Evolutionary conservation across 495 filamentous ascomycete genomes (phyloP), one percentile per base, ranked within the genome.

Genomic region (Trichoderma virens): DNA sequence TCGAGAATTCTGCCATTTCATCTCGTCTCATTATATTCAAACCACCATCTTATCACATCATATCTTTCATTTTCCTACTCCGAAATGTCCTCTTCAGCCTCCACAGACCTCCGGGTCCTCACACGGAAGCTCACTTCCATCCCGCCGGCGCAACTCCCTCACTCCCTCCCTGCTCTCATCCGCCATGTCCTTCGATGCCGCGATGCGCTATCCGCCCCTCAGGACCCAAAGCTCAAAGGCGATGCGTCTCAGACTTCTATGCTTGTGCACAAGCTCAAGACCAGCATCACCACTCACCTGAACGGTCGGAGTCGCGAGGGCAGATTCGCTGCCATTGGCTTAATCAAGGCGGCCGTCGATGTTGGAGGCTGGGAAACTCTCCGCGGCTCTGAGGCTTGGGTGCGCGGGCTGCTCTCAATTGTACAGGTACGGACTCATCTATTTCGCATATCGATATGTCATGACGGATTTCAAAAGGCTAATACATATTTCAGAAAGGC

Each of bases 331-430:
- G 91, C 85, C 0, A 85, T 90, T 35, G 84, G 89, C 28, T 73
- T 97, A 61, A 81, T 91, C 68, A 96, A 96, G 75, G 82, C 87
- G n/a, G 79, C 85, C 16, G 78, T 95, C 62, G 92, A 96, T 70
- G 82, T 85, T 45, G 91, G 92, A 28, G 90, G 89, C 64, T 90
- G 87, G 85, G 89, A 92, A 65, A 80, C 87, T 59, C 75, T 97
- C 63, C 86, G 85, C 61, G 82, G 83, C 41, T 81, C 85, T 28
- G 85, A 83, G 62, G 76, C 84, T 16, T 93, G 93, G 86, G 85
- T 93, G 65, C 80, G 85, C 67, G 84, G 83, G 38, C 70, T 96
- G 65, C 79, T 96, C 47, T 78, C 80, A 0, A 82, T 93, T 51
- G 72, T 96, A 47, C 83, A 83, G 71, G 89, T 91, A 79, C 64